Conservation (phyloP, 2,329 filamentous ascomycete species). For the Diaporthe sp. region DNA sequence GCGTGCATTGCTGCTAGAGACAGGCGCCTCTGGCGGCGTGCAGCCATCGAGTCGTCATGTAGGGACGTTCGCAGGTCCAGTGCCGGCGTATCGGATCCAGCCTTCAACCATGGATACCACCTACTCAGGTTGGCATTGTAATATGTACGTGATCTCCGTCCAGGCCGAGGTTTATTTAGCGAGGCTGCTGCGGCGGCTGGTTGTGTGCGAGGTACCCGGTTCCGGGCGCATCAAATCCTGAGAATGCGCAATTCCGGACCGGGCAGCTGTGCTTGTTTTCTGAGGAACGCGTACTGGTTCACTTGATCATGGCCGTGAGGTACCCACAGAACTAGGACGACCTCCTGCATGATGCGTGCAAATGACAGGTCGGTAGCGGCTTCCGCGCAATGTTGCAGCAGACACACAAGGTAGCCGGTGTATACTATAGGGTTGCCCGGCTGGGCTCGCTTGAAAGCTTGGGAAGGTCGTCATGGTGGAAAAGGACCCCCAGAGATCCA, state of each 20-base stretch:
- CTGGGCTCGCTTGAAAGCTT: conserved; percentile 15
- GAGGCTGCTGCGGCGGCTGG: conserved; percentile 18
- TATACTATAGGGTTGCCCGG: background rate
- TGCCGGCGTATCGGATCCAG: conserved; percentile 20
- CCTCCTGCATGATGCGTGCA: conserved; percentile 38
- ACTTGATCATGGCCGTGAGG: background rate
- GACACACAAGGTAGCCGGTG: background rate
- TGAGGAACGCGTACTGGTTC: background rate
- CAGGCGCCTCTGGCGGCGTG: conserved; percentile 5
- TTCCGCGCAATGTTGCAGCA: conserved; percentile 25
- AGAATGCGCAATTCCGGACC: background rate
- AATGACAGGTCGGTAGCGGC: conserved; percentile 17
- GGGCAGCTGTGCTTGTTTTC: background rate
- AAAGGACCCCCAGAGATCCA: background rate
- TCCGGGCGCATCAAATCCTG: background rate
- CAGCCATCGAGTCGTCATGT: background rate
- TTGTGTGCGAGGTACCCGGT: background rate
- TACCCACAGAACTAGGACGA: conserved; percentile 28
- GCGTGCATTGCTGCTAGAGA: conserved; percentile 2
- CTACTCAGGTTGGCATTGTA: background rate
- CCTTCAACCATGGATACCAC: conserved; percentile 1
- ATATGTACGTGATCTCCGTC: conserved; percentile 30
- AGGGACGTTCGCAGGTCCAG: background rate
- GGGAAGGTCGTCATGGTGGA: background rate
- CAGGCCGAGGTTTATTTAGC: conserved; percentile 15